Conservation (phyloP, 257 asterid species). For the Cynanchum wilfordii region DNA sequence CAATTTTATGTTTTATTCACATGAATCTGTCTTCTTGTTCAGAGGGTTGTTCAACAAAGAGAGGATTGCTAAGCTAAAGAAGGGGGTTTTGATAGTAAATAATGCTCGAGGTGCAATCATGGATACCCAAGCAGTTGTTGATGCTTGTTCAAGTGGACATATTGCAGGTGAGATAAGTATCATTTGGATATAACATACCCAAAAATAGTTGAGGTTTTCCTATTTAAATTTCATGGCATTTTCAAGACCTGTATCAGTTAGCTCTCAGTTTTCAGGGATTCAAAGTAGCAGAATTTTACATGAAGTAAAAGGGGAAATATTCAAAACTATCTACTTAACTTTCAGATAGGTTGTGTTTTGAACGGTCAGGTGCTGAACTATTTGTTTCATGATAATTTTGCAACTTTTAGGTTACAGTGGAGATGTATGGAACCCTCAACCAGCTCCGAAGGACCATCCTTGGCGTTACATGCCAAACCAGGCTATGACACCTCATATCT, state of each 20-base stretch:
- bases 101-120: conserved; percentile 98
- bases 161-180: conserved; percentile 60
- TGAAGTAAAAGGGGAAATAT: neutral
- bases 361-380: neutral
- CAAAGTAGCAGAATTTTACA: neutral
- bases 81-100: conserved; percentile 90
- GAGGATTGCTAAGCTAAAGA: conserved; percentile 77
- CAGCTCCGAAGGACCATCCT: conserved; percentile 99
- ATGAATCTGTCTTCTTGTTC: conserved; percentile 2
- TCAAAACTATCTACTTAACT: neutral
- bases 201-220: neutral
- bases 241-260: neutral
- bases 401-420: conserved; percentile 76
- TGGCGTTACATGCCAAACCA: conserved; percentile 99
- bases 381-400: conserved; percentile 1
- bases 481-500: conserved; percentile 97
- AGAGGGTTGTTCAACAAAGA: conserved; percentile 90
- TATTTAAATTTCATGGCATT: neutral
- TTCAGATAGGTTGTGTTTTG: neutral
- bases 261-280: neutral
- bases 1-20: neutral
- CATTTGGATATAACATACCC: neutral
- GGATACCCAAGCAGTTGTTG: conserved; percentile 97
- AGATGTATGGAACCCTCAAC: conserved; percentile 98
- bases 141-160: conserved; percentile 91